Evolutionary conservation across 257 asterid species (phyloP), one percentile per base, ranked within the genome.

Genomic region (Agastache rugosa): DNA sequence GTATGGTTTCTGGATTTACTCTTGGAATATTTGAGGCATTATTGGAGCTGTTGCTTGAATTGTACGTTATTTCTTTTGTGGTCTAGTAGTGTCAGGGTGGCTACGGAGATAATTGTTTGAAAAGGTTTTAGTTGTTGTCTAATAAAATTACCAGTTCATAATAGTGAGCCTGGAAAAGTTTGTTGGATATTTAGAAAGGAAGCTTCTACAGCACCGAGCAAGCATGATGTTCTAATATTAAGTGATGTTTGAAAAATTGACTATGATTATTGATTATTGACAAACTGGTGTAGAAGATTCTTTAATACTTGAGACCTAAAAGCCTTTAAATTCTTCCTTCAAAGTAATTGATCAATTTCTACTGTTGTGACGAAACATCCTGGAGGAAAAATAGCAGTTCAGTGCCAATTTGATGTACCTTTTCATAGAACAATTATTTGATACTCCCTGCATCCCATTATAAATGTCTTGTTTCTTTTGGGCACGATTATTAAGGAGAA

Each of bases 1-100:
- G 15, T 66, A 73, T 58, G 55, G 23, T 66, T 23, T 44, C 71
- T 25, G 42, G 12, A 42, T 65, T 35, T 64, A 41, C 59, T 76
- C 92, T 85, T 80, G 83, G 87, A 79, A 89, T 87, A 71, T 72
- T 86, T 66, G 97, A 89, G 97, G 96, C 85, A 84, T 29, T 67
- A 45, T 58, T 51, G 68, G 71, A 45, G 75, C 71, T 66, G 71
- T 54, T 61, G 11, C 62, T 75, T 11, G 29, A 69, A 20, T 63
- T 69, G 34, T 75, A 48, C 53, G 71, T 58, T 44, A 17, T 60
- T 11, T 72, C 25, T 45, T 47, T 50, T 41, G 71, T 54, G 62
- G 68, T 51, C 75, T 73, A 22, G 31, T 34, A 50, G 66, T 69
- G 73, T 31, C 67, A 62, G 35, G 65, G 6, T 72, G 70, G 61